phyloP scores from a whole-genome alignment of 108 stramenopile species.

The Skeletonema grethae region DNA sequence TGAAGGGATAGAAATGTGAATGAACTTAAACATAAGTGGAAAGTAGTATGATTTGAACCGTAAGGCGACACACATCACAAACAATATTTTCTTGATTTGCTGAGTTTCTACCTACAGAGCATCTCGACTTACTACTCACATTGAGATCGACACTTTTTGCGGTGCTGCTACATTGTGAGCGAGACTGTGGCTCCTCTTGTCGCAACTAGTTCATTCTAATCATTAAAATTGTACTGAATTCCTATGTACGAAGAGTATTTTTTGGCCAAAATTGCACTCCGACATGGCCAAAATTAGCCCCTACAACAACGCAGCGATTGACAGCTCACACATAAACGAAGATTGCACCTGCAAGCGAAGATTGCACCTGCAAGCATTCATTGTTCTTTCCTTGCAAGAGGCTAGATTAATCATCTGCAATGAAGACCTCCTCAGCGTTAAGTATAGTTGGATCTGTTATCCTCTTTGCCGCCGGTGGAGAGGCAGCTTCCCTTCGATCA shows the following conservation, averaged over 20 bases:
- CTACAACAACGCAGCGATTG: background rate
- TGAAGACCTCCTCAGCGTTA: background rate
- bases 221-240: too few relatives aligned
- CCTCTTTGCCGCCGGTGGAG: slow-evolving; percentile 5
- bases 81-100: too few relatives aligned
- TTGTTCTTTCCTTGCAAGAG: background rate
- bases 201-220: too few relatives aligned
- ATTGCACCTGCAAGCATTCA: background rate
- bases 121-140: too few relatives aligned
- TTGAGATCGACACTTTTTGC: too few relatives aligned
- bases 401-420: background rate
- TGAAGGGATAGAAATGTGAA: slow-evolving; percentile 62
- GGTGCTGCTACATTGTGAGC: too few relatives aligned
- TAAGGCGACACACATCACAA: too few relatives aligned
- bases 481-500: slow-evolving; percentile 4
- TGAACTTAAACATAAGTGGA: background rate
- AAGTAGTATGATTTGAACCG: background rate
- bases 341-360: too few relatives aligned
- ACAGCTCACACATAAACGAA: too few relatives aligned
- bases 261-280: background rate
- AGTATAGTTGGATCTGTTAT: slow-evolving; percentile 1
- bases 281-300: background rate
- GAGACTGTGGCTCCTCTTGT: too few relatives aligned
- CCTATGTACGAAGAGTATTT: too few relatives aligned
- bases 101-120: too few relatives aligned